These are phyloP conservation scores for Rhynchospora breviuscula DNA, from an alignment of 176 grass and related monocot genomes.

Conservation along the genomic window DNA sequence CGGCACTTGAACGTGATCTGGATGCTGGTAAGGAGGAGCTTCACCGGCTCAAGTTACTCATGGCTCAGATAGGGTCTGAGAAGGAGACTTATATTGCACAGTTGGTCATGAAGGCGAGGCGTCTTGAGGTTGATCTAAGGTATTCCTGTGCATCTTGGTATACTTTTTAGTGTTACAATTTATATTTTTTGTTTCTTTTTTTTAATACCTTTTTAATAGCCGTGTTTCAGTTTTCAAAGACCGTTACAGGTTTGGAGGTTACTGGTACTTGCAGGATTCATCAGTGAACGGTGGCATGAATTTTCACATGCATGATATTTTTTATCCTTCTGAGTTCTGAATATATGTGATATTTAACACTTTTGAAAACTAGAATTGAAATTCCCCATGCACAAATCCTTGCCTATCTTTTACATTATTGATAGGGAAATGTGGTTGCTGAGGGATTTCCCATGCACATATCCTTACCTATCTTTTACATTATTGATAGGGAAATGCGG, in stretches of 20 bases:
- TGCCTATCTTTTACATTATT: not conserved
- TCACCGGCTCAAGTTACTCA: not conserved
- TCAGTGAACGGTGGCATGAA: not conserved
- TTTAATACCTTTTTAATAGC: not conserved
- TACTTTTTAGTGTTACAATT: not conserved
- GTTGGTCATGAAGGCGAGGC: not conserved
- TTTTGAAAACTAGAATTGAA: not conserved
- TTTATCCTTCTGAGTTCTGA: not conserved
- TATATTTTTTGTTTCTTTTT: not conserved
- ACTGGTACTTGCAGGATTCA: not conserved
- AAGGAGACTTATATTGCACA: constrained; percentile 7
- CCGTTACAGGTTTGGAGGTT: not conserved
- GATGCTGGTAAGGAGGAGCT: constrained; percentile 19
- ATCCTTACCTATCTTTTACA: not conserved
- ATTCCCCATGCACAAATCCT: not conserved
- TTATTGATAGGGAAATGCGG: not conserved
- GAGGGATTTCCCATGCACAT: not conserved
- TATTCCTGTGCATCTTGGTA: not conserved
- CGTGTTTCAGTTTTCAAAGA: not conserved
- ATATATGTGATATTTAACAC: not conserved
- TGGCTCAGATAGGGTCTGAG: constrained; percentile 12
- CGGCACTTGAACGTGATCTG: constrained; percentile 7
- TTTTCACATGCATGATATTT: not conserved
- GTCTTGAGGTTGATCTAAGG: constrained; percentile 20
- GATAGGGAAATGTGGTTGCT: constrained; percentile 6